Evolutionary conservation across 2,329 filamentous ascomycete species (phyloP), one percentile per base, ranked within the genome.

Genomic region (Diaporthe citriasiana): DNA sequence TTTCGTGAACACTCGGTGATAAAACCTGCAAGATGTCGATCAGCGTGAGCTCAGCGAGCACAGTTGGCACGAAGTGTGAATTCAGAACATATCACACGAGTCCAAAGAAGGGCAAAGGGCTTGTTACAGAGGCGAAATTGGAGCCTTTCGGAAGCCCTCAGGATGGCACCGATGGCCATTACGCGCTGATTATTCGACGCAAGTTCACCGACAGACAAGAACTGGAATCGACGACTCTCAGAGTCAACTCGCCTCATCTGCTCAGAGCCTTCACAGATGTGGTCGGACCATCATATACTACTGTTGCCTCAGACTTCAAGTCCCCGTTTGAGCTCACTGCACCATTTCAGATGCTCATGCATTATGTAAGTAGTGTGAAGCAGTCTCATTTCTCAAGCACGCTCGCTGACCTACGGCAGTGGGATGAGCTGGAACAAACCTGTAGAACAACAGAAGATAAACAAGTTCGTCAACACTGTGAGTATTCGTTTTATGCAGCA

Each of bases 291-390:
- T 40, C 35, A 15, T 60, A 60, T 15, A 60, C 56, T 10, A 60
- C 56, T 5, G 56, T 60, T 10, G 56, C 56, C n/a, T 60, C 56
- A 40, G 56, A 60, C 56, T 60, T 60, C n/a, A 42, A 60, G 38
- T 60, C 56, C 4, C 56, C 56, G 19, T 60, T 60, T 5, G 56
- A 60, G 35, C 22, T 60, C n/a, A 60, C 35, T 42, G n/a, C n/a
- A 19, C 56, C 56, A 8, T 60, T 60, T n/a, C 56, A 60, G 35
- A 60, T 60, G 19, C 38, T 60, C n/a, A 27, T 60, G 56, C 56
- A 60, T 19, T 42, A 60, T 27, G 56, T 60, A 42, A 27, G 56
- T 27, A 2, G 25, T 10, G 13, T 17, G 35, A 60, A 19, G 56
- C 35, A 19, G 13, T 27, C n/a, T n/a, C n/a, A 4, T 4, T n/a